These are phyloP conservation scores for Pythium chondricola DNA, from an alignment of 352 stramenopile species.

Conservation along the genomic window DNA sequence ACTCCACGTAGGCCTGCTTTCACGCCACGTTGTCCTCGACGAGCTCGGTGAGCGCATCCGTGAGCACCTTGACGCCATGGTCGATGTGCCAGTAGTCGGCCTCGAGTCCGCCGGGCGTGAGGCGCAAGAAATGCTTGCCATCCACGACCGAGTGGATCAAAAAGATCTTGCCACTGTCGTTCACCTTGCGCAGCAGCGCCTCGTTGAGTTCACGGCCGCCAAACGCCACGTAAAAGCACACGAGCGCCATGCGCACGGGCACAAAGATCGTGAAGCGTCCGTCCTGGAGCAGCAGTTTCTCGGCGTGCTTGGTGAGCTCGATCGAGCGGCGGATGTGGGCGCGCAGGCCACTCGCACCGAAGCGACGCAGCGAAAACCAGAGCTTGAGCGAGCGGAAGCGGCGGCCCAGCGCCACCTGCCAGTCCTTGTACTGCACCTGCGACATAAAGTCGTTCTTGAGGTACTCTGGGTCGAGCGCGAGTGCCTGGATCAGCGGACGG, in stretches of 20 bases:
- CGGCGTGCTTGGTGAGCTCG: constrained; percentile 34
- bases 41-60: constrained; percentile 24
- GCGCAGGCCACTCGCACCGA: constrained; percentile 49
- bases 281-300: constrained; percentile 32
- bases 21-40: constrained; percentile 27
- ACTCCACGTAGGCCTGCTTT: constrained; percentile 16
- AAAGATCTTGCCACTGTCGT: constrained; percentile 51
- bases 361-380: constrained; percentile 62
- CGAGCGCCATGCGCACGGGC: constrained; percentile 41
- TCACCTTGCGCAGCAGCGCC: constrained; percentile 44
- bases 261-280: constrained; percentile 48
- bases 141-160: constrained; percentile 64
- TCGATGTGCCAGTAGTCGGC: constrained; percentile 40
- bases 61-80: constrained; percentile 31
- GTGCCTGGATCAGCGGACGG: constrained; percentile 39
- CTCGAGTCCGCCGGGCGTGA: constrained; percentile 45
- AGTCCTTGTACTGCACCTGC: constrained; percentile 67
- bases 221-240: constrained; percentile 56
- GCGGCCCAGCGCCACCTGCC: constrained; percentile 63
- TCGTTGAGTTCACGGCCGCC: constrained; percentile 38
- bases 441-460: constrained; percentile 67
- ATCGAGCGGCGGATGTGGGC: constrained; percentile 48
- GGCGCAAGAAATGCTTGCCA: constrained; percentile 39
- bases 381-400: constrained; percentile 69
- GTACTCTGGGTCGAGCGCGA: constrained; percentile 60